Evolutionary conservation across 169 alveolate genomes (phyloP), one percentile per base, ranked within the genome.

Genomic region (Eimeria maxima): DNA sequence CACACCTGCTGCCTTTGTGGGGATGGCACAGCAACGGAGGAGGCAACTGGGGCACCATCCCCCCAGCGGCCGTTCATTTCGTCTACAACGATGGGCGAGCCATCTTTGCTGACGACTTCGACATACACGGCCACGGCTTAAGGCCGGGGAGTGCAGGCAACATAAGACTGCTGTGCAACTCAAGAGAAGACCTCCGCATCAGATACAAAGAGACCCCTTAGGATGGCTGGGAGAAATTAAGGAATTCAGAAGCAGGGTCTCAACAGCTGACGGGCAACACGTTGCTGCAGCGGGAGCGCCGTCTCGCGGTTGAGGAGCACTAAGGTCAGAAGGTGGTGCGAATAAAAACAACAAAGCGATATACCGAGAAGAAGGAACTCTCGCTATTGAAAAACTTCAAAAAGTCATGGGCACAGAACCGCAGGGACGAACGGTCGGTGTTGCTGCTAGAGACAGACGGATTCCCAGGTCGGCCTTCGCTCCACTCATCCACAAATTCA

Each of bases 11-110:
- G 78, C 67, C 42, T 44, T n/a, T 63, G 60, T 13, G 44, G 67
- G 18, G 83, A 20, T 14, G 57, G 33, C 7, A 57, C 80, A 20
- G 93, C 67, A 13, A 20, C 45, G 7, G 93, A 73, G 93, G 93
- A 1, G 71, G 65, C 93, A 53, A 71, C 67, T 22, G 81, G 80
- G 50, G 65, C 65, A 5, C 93, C 93, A 55, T 11, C 81, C 78
- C 93, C 93, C 93, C 93, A 87, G 80, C 47, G 78, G 93, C 93
- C 93, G 81, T 87, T 87, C 93, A 87, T 87, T 65, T 38, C 71
- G 81, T 47, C 63, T 33, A 87, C 93, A 71, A 8, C 45, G 18
- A 2, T 29, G 93, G 47, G 50, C 47, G 67, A 73, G 53, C 18
- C 83, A 73, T 73, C 83, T 27, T 63, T 60, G 83, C n/a, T 38